Evolutionary conservation across 2,329 filamentous ascomycete genomes (phyloP).

Genomic region (Grosmannia clavigera): DNA sequence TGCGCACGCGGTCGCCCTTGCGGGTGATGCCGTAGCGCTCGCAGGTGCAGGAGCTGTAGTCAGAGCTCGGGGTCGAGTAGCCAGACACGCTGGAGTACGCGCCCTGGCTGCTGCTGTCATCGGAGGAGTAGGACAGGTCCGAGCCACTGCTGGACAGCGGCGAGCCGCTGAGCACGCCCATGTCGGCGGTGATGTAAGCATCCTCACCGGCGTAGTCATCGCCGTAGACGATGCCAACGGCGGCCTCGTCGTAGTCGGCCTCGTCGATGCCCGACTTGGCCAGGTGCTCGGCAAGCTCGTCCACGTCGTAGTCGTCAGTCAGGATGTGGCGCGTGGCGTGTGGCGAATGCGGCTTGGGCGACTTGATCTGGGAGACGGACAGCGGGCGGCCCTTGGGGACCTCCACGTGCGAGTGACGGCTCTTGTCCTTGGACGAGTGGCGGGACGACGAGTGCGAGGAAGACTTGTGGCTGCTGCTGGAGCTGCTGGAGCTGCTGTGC

Average conservation of each 20-base stretch:
- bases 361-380: slow-evolving; percentile 78
- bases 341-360: slow-evolving; percentile 80
- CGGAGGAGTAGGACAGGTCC: slow-evolving; percentile 58
- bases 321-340: slow-evolving; percentile 81
- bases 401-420: slow-evolving; percentile 43
- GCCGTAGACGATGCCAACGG: slow-evolving; percentile 18
- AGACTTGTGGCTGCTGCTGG: slow-evolving; percentile 10
- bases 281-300: slow-evolving; percentile 27
- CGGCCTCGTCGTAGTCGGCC: slow-evolving; percentile 24
- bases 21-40: slow-evolving; percentile 95
- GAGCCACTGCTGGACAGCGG: slow-evolving; percentile 53
- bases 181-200: slow-evolving; percentile 33
- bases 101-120: slow-evolving; percentile 46
- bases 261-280: slow-evolving; percentile 15
- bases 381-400: slow-evolving; percentile 82
- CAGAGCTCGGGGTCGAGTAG: slow-evolving; percentile 68
- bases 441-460: slow-evolving; percentile 23
- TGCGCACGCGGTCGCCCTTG: slow-evolving; percentile 83
- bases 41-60: slow-evolving; percentile 74
- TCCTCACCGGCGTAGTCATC: slow-evolving; percentile 22
- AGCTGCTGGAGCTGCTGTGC: slow-evolving; percentile 7
- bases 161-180: slow-evolving; percentile 34
- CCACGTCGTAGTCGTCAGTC: slow-evolving; percentile 60
- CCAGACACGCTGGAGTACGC: slow-evolving; percentile 62
- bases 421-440: slow-evolving; percentile 17